phyloP scores from a whole-genome alignment of 2,329 filamentous ascomycete species.

The Fusarium redolens region DNA sequence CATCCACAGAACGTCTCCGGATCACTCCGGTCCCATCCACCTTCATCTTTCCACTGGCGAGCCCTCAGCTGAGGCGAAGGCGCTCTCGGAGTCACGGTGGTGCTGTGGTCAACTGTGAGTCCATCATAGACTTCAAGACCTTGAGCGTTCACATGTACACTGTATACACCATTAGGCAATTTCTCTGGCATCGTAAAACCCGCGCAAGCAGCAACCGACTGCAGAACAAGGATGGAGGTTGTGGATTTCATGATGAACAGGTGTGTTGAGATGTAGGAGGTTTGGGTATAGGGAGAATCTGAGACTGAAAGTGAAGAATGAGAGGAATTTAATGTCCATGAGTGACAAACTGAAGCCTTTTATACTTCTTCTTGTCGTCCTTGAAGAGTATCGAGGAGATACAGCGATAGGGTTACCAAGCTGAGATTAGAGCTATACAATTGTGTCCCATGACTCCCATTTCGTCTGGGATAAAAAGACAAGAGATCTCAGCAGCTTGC shows the following conservation, averaged over 20 bases:
- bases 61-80: background rate
- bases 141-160: background rate
- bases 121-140: background rate
- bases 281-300: background rate
- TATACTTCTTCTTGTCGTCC: background rate
- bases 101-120: background rate
- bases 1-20: background rate
- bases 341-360: background rate
- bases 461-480: background rate
- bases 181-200: background rate
- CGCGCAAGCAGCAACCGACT: background rate
- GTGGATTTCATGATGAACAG: background rate
- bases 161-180: background rate
- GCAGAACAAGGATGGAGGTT: background rate
- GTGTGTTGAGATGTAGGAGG: background rate
- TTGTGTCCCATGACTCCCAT: background rate
- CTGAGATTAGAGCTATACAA: background rate
- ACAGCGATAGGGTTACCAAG: accelerated
- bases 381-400: background rate
- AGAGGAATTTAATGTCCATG: background rate
- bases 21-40: background rate
- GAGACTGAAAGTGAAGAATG: background rate
- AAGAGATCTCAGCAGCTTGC: background rate
- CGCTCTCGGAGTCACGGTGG: background rate
- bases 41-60: background rate